Evolutionary conservation across 176 grass and related monocot species (phyloP).

Genomic region (Oropetium thomaeum): DNA sequence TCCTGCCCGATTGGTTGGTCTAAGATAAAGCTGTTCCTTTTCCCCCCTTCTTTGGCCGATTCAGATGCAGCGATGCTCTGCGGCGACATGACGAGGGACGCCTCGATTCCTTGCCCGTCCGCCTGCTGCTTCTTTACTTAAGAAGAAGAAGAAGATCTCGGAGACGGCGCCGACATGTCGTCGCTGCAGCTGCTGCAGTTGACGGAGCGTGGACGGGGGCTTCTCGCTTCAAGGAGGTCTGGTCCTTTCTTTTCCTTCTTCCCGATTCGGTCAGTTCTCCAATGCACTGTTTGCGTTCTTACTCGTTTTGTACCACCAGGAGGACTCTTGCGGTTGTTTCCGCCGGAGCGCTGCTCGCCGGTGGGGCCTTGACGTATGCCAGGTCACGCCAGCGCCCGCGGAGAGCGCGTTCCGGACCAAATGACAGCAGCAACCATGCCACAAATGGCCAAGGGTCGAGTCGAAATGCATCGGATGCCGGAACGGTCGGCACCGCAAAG

Average conservation of each 20-base stretch:
- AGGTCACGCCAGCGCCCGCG: slow-evolving; percentile 42
- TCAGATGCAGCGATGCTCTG: slow-evolving; percentile 10
- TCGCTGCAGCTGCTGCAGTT: slow-evolving; percentile 88
- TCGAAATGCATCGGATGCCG: slow-evolving; percentile 34
- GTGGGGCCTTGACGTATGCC: slow-evolving; percentile 73
- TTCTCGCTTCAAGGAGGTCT: slow-evolving; percentile 74
- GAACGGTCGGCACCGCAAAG: slow-evolving; percentile 27
- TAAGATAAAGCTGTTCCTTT: not conserved
- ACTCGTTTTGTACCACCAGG: slow-evolving; percentile 40
- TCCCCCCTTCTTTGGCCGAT: not conserved
- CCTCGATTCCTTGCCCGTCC: not conserved
- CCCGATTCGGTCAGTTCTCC: not conserved
- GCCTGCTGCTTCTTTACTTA: not conserved
- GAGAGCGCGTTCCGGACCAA: slow-evolving; percentile 7
- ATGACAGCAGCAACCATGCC: slow-evolving; percentile 16
- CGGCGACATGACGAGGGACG: not conserved
- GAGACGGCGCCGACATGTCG: slow-evolving; percentile 46
- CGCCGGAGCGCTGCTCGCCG: slow-evolving; percentile 75
- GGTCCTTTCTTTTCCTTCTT: not conserved
- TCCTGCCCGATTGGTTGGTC: not conserved
- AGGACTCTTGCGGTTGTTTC: slow-evolving; percentile 72
- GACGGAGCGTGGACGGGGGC: slow-evolving; percentile 64
- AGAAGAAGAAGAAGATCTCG: not conserved
- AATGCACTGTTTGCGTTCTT: not conserved
- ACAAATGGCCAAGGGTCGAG: slow-evolving; percentile 33